Evolutionary conservation across 2,329 filamentous ascomycete genomes (phyloP), one percentile per base, ranked within the genome.

Genomic region (Penicillium hordei): DNA sequence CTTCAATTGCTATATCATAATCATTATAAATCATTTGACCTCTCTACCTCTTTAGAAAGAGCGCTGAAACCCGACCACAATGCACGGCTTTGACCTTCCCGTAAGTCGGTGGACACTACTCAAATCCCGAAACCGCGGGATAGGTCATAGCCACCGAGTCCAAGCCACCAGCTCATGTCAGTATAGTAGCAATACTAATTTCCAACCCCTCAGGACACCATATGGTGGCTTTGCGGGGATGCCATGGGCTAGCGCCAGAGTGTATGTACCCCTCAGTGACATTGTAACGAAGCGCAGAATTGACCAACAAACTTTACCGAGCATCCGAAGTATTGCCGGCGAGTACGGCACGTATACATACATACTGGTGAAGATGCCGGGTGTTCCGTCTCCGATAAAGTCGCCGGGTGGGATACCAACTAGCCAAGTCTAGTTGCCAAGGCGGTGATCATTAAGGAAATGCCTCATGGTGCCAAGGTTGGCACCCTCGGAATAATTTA

Each of bases 341-440:
- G 38, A 17, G n/a, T 31, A 25, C 25, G 25, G 25, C 19, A 40
- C 19, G 12, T 33, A 2, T 27, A 27, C 27, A 31, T 31, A 23
- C 9, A 33, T 17, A 12, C 12, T 40, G 23, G 23, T 29, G 27
- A 19, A 40, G 27, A 50, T 29, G 25, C 36, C 36, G 48, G 25
- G n/a, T 23, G 2, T 19, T 25, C 48, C 12, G 21, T 50, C 46
- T 17, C 46, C 33, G 46, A 39, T 39, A 25, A 38, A 49, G 33
- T 25, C 46, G 25, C 34, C 21, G 33, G 29, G 46, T 25, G 25
- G 36, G 23, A 25, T 21, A 29, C 48, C 48, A 36, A 25, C 48
- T 50, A 50, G 48, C 48, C 36, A 50, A 50, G 36, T 50, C 21
- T 40, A 31, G 48, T 19, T 27, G 25, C 36, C 48, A 31, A 50